Base-by-base conservation (phyloP, 164 flowering plant species). In the Piper betle region DNA sequence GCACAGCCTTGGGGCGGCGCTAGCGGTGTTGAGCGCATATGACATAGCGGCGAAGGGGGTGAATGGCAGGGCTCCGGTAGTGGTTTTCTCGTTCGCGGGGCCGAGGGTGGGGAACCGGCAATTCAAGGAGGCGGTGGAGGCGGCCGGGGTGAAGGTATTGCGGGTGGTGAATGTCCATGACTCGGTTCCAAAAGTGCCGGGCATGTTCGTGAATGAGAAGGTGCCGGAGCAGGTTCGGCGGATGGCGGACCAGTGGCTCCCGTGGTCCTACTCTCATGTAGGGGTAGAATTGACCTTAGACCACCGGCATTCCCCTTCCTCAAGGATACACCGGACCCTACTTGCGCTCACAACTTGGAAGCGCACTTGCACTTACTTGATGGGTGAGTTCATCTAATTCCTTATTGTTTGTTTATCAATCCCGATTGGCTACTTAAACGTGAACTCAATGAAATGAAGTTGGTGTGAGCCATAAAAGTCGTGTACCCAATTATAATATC, bases 221-320 rank as follows among this genome's bases (percentile, higher is more conserved):
- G 66, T 74, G 7, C 79, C 72, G 13, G 75, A 69, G 38, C 86
- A 79, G 40, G 25, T 54, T 13, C 82, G 78, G 65, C 74, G 75
- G 52, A 17, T 75, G 5, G 86, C 80, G 0, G 48, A 33, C 0
- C 75, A 78, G 0, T 58, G 75, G 0, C 82, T 86, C 17, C 94
- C 94, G 1, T 89, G 97, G 97, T 81, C 88, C 37, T 90, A 87
- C 50, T 83, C 88, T 0, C 92, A 87, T 60, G 94, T 87, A 0
- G 97, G 97, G 0, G 79, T 75, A 5, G 94, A 86, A 61, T 69
- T 82, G 13, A 78, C 72, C 0, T 54, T 86, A 62, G 91, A 89
- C 59, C 89, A 85, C 61, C 68, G 67, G 0, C 56, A 64, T 1
- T 80, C 86, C 0, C 90, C 0, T 85, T 77, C 63, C 66, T 87